Conservation (phyloP, 495 filamentous ascomycete genomes). For the Aspergillus sparsus region DNA sequence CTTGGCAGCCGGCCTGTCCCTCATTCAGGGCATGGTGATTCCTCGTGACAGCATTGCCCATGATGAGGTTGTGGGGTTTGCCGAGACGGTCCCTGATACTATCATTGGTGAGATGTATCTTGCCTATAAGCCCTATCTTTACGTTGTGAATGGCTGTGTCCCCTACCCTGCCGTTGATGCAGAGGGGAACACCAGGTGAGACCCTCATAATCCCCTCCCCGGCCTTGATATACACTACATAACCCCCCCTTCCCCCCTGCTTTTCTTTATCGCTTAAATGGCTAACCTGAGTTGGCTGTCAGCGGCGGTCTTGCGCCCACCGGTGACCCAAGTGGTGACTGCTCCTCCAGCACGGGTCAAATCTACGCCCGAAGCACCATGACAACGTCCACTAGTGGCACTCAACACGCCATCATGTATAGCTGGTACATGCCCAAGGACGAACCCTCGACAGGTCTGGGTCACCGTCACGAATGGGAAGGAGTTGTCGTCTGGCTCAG, state of each 20-base stretch:
- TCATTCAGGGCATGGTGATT: constrained; percentile 17
- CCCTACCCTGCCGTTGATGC: constrained; percentile 56
- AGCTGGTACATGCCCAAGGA: constrained; percentile 57
- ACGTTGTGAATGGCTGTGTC: constrained; percentile 56
- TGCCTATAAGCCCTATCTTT: constrained; percentile 51
- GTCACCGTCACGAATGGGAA: constrained; percentile 56
- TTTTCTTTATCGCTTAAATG: not conserved
- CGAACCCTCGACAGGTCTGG: constrained; percentile 40
- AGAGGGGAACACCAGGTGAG: constrained; percentile 50
- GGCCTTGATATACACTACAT: not conserved
- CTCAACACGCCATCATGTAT: constrained; percentile 53
- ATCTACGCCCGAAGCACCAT: constrained; percentile 51
- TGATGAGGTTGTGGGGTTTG: constrained; percentile 49
- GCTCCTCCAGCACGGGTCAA: constrained; percentile 49
- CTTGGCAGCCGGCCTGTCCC: constrained; percentile 15
- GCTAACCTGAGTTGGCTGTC: constrained; percentile 2
- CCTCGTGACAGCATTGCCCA: constrained; percentile 42
- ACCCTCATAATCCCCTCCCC: not conserved
- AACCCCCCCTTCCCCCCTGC: not conserved
- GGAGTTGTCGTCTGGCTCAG: constrained; percentile 52
- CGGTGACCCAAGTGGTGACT: constrained; percentile 41
- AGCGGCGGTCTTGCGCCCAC: constrained; percentile 45
- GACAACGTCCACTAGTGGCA: constrained; percentile 32
- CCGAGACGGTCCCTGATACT: constrained; percentile 48
- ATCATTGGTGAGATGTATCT: constrained; percentile 44